These are phyloP conservation scores for Stentor coeruleus DNA, from an alignment of 73 alveolate species.

Conservation along the genomic window DNA sequence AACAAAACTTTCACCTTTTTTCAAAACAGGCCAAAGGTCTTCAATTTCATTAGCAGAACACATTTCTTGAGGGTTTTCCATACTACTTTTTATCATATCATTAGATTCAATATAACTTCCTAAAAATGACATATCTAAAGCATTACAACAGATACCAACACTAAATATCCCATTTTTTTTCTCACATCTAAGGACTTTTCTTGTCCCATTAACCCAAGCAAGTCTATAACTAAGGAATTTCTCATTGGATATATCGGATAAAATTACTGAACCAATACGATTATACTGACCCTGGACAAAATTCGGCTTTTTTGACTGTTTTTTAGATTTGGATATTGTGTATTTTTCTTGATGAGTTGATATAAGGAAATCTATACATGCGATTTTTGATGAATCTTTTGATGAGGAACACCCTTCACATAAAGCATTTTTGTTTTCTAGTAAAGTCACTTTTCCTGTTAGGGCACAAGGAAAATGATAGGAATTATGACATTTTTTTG, in stretches of 20 bases:
- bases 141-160: not conserved
- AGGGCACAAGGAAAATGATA: constrained; percentile 89
- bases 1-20: constrained; percentile 11
- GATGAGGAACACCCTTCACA: not conserved
- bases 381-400: not conserved
- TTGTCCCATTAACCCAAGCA: not conserved
- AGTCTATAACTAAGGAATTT: not conserved
- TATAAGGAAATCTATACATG: not conserved
- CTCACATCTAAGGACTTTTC: constrained; percentile 9
- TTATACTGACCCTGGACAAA: not conserved
- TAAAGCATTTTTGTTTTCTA: not conserved
- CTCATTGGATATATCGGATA: not conserved
- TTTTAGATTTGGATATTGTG: not conserved
- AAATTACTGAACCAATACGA: constrained; percentile 8
- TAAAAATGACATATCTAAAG: too few relatives aligned
- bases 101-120: not conserved
- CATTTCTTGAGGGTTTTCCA: not conserved
- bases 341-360: not conserved
- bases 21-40: constrained; percentile 1
- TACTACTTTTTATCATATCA: not conserved
- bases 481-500: constrained; percentile 69
- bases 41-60: not conserved
- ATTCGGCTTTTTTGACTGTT: not conserved
- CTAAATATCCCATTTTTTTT: not conserved
- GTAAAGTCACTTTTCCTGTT: constrained; percentile 43